Conservation (phyloP, 805 yeast genomes). For the Hyphopichia homilentoma region DNA sequence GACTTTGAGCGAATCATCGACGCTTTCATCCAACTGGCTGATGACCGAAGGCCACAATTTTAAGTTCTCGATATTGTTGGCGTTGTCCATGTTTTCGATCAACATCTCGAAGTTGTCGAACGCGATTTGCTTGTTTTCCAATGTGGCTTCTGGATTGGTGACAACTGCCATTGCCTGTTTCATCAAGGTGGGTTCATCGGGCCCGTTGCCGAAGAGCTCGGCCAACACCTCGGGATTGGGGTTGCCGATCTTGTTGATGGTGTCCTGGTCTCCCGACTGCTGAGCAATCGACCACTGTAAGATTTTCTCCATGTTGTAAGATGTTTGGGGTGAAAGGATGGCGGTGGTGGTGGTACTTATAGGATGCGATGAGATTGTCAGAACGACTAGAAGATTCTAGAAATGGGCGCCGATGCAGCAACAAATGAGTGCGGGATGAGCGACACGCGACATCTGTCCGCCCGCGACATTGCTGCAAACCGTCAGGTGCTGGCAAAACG, state of each 20-base stretch:
- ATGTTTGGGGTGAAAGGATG: no score
- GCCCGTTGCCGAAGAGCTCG: constrained; percentile 64
- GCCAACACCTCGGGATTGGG: constrained; percentile 80
- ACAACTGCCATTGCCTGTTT: constrained; percentile 65
- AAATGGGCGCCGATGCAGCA: no score
- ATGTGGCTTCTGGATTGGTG: constrained; percentile 50
- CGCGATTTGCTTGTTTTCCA: constrained; percentile 68
- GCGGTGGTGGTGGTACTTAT: no score
- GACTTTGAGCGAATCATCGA: constrained; percentile 41
- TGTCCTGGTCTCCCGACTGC: constrained; percentile 68
- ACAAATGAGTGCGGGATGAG: no score
- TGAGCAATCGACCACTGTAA: constrained; percentile 89
- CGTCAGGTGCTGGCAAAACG: no score
- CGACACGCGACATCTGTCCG: no score
- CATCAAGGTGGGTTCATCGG: constrained; percentile 91
- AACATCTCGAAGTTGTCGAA: constrained; percentile 91
- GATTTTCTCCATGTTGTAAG: constrained; percentile 73
- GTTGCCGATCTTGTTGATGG: constrained; percentile 56
- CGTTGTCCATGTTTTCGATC: constrained; percentile 90
- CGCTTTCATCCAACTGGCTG: constrained; percentile 42
- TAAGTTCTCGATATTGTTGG: constrained; percentile 83
- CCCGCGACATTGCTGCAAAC: no score
- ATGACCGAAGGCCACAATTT: constrained; percentile 75
- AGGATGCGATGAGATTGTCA: no score
- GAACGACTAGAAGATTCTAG: no score